Base-by-base conservation (phyloP, 352 stramenopile genomes). In the Sclerospora graminicola region DNA sequence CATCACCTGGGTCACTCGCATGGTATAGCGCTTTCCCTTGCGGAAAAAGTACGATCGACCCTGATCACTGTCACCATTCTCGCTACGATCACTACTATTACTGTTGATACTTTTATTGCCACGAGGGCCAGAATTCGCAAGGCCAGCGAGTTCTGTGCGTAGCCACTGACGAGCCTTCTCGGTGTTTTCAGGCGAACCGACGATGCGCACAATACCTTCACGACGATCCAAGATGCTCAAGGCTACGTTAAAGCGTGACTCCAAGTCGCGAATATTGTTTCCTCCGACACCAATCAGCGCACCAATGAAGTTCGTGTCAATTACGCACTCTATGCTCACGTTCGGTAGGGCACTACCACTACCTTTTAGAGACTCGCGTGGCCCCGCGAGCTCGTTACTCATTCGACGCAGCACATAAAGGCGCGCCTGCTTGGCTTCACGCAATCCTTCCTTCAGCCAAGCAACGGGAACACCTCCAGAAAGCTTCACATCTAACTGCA, bases 401-500 rank as follows among this genome's bases (percentile, higher is more conserved):
- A 98, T 97, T 38, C 68, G 72, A 47, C 72, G 60, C 13, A 98
- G 53, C 44, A 97, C 78, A 35, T 73, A 69, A 28, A 56, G 48
- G 32, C 91, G 70, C 23, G 82, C 85, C 41, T 82, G 68, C 57
- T 82, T 86, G 21, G 91, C 88, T 34, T 86, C 62, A 18, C 85
- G 60, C 29, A 98, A 61, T 26, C 75, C 91, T 34, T 96, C 66
- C 40, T 66, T 71, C 9, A 98, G 51, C 11, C 96, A 72, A 2
- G 67, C 52, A 37, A 95, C 52, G 4, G 86, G 83, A 18, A 97
- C 69, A 19, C 88, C 88, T 24, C 85, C 84, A 0, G 78, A 63
- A 29, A 96, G 69, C 71, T 98, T 98, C 27, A 98, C 92, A 63
- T 99, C 95, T 20, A 98, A 64, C 62, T 98, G 95, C 41, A 98